phyloP scores from a whole-genome alignment of 2,329 filamentous ascomycete genomes.

The Aureobasidium sp. region DNA sequence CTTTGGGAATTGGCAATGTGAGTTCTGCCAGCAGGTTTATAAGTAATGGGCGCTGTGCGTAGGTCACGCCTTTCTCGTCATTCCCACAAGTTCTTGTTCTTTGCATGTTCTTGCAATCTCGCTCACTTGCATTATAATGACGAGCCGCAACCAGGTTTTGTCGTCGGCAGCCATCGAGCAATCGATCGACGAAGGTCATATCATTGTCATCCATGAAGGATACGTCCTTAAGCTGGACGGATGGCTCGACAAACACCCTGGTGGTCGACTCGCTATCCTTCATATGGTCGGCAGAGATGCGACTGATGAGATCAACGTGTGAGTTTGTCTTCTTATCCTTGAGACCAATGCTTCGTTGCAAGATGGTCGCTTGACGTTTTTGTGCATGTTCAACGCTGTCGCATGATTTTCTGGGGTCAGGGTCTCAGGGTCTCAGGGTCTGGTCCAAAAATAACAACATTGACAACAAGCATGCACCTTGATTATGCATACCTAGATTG shows the following conservation, averaged over 20 bases:
- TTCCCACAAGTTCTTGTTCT: too few species aligned
- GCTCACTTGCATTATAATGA: not conserved
- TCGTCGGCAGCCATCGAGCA: constrained; percentile 1
- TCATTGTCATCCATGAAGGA: constrained; percentile 51
- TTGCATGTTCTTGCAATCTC: not conserved
- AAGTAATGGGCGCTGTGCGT: not conserved
- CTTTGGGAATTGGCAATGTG: not conserved
- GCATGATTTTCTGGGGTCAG: constrained; percentile 9
- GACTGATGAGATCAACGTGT: constrained; percentile 54
- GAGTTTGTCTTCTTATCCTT: constrained; percentile 48
- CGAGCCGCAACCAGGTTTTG: not conserved
- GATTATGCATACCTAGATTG: not conserved
- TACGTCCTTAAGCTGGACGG: constrained; percentile 48
- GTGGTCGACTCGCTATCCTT: constrained; percentile 56
- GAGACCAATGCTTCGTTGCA: too few species aligned
- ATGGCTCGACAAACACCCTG: constrained; percentile 55
- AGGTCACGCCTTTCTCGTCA: not conserved
- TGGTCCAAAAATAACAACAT: constrained; percentile 1
- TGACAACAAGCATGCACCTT: not conserved
- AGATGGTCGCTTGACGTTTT: not conserved
- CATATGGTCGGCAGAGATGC: constrained; percentile 62
- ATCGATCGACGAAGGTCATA: constrained; percentile 37
- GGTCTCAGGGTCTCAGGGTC: constrained; percentile 6
- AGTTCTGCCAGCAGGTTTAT: not conserved
- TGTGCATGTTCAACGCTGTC: not conserved